Percentiles rank a stretch among this genome's conserved stretches.
These are phyloP conservation scores for Trichoderma sp. DNA, from an alignment of 2,329 filamentous ascomycete genomes.

Conservation along the genomic window DNA sequence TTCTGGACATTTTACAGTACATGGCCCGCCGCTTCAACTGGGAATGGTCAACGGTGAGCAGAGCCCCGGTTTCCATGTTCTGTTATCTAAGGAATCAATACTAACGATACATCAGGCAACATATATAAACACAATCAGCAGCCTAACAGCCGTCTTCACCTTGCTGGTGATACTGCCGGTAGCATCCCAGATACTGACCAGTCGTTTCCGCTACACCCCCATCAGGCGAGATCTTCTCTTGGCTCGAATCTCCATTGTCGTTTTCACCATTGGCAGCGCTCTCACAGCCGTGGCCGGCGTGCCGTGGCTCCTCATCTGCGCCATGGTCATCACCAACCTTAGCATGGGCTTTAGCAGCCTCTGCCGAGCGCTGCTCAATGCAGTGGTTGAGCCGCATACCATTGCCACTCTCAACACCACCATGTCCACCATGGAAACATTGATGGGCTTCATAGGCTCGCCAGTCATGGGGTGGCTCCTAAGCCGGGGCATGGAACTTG, in stretches of 20 bases:
- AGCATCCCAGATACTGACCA: conserved; percentile 32
- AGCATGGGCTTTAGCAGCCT: conserved; percentile 44
- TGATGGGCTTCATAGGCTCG: conserved; percentile 45
- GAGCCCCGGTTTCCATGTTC: background rate
- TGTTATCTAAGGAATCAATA: background rate
- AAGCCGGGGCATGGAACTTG: conserved; percentile 43
- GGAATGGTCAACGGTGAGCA: conserved; percentile 43
- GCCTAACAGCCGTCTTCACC: conserved; percentile 36
- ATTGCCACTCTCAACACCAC: conserved; percentile 53
- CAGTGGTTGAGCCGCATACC: conserved; percentile 51
- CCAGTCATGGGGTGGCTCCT: conserved; percentile 48
- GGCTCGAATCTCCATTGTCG: conserved; percentile 33
- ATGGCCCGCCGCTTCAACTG: conserved; percentile 49
- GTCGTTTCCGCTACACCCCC: conserved; percentile 30
- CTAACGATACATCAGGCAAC: conserved; percentile 34
- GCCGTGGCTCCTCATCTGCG: conserved; percentile 36
- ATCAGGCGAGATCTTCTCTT: conserved; percentile 42
- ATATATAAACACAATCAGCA: conserved; percentile 40
- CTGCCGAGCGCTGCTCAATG: conserved; percentile 49
- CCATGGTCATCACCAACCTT: conserved; percentile 44
- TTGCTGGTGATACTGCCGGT: conserved; percentile 40
- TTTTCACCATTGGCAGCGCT: conserved; percentile 35
- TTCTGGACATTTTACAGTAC: conserved; percentile 48
- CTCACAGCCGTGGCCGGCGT: conserved; percentile 37
- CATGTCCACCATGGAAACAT: conserved; percentile 48